Evolutionary conservation across 2,329 filamentous ascomycete species (phyloP).

Genomic region (Xylaria sp.): DNA sequence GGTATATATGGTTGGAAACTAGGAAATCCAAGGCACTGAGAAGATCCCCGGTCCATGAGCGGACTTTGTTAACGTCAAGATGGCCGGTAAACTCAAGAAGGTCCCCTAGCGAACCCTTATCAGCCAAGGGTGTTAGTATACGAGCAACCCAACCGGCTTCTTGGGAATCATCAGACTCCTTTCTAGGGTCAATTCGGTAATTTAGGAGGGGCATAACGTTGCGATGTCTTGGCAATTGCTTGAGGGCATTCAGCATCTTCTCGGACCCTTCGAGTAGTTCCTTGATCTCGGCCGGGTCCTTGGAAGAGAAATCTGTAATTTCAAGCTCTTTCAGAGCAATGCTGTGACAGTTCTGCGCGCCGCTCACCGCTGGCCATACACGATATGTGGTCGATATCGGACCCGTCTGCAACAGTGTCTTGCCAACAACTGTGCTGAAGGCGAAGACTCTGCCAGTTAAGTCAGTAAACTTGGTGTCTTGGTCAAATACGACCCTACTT

Average conservation of each 20-base stretch:
- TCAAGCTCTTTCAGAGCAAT: slow-evolving; percentile 69
- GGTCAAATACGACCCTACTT: slow-evolving; percentile 57
- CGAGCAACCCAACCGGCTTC: slow-evolving; percentile 62
- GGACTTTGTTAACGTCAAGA: slow-evolving; percentile 67
- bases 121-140: slow-evolving; percentile 69
- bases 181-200: slow-evolving; percentile 65
- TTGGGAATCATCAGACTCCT: slow-evolving; percentile 36
- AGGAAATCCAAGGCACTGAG: slow-evolving; percentile 84
- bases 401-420: slow-evolving; percentile 59
- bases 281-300: slow-evolving; percentile 61
- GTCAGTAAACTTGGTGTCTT: slow-evolving; percentile 59
- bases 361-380: slow-evolving; percentile 61
- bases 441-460: slow-evolving; percentile 56
- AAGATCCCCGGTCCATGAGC: slow-evolving; percentile 86
- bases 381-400: slow-evolving; percentile 64
- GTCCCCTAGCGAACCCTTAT: slow-evolving; percentile 77
- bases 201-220: slow-evolving; percentile 76
- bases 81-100: slow-evolving; percentile 73
- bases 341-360: slow-evolving; percentile 52
- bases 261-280: slow-evolving; percentile 73
- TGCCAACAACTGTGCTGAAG: slow-evolving; percentile 68
- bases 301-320: slow-evolving; percentile 48
- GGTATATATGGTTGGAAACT: slow-evolving; percentile 67
- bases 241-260: slow-evolving; percentile 67
- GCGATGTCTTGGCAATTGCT: slow-evolving; percentile 61